Base-by-base conservation (phyloP, 768 basidiomycete species). In the Lactarius deliciosus region DNA sequence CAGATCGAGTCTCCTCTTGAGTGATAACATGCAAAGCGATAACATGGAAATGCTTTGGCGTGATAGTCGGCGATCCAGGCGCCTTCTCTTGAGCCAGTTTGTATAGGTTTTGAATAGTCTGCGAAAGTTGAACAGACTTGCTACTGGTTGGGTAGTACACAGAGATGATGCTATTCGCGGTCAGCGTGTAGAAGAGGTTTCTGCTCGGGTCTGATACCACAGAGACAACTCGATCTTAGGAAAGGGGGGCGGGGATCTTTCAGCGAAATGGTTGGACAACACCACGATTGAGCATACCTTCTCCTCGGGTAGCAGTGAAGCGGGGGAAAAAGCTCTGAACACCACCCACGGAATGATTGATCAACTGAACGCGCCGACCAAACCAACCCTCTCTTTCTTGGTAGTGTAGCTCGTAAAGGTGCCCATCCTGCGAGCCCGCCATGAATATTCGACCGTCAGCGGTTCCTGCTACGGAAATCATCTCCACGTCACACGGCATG, bases 321-420 rank as follows among this genome's bases (percentile, higher is more conserved):
- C 88, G 83, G 56, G 94, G 94, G 30, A 96, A 80, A 60, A 94
- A 81, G 73, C 91, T 93, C 70, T 88, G 85, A 63, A 93, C 81
- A 18, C 88, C 84, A 53, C 90, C 86, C 47, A 91, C 82, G 22
- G 94, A 92, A 73, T 95, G 92, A 72, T 97, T 96, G 74, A 92
- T 82, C 62, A 98, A 81, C 70, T 90, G 86, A 25, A 92, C 86
- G 59, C 88, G 83, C 75, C 94, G 93, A 54, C 87, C 89, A 78
- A 97, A 96, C 94, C 94, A 96, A 0, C 91, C 90, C 73, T 95
- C 92, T 68, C 84, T 90, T 71, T 90, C 87, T 72, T 94, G 91
- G 76, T 98, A 98, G 72, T 91, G 89, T 53, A 98, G 76, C 76
- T 98, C 96, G 76, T 96, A 97, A 61, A 98, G 78, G 74, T 88